phyloP scores from a whole-genome alignment of 768 basidiomycete genomes.

The Leucosporidium yakuticum region DNA sequence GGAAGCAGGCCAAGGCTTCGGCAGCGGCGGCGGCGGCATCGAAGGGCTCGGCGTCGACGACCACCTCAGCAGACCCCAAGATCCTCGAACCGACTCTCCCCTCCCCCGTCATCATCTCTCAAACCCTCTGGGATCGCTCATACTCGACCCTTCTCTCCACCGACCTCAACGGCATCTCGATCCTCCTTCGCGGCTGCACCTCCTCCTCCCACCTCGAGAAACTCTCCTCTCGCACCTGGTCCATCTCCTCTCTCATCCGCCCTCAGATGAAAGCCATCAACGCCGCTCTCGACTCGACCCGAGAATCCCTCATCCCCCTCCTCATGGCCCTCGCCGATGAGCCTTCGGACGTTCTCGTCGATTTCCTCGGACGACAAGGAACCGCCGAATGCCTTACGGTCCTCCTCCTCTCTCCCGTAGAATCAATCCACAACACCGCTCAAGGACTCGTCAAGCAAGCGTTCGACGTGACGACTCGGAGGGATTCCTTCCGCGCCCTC shows the following conservation, averaged over 20 bases:
- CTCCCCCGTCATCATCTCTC: constrained; percentile 45
- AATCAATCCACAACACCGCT: constrained; percentile 64
- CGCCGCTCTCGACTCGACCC: constrained; percentile 53
- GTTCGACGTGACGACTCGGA: constrained; percentile 80
- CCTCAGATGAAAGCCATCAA: constrained; percentile 56
- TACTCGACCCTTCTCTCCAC: constrained; percentile 57
- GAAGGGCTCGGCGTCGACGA: background rate
- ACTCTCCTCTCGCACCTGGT: constrained; percentile 47
- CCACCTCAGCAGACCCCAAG: constrained; percentile 3
- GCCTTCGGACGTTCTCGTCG: constrained; percentile 42
- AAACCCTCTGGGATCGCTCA: constrained; percentile 62
- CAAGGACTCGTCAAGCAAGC: constrained; percentile 76
- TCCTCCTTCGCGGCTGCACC: constrained; percentile 57
- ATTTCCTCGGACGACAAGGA: constrained; percentile 45
- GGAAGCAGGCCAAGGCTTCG: constrained; percentile 14
- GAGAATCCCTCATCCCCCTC: constrained; percentile 66
- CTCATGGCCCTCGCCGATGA: constrained; percentile 47
- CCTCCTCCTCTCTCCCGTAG: constrained; percentile 76
- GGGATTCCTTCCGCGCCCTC: constrained; percentile 77
- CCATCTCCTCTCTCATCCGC: constrained; percentile 34
- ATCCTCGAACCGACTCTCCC: constrained; percentile 32
- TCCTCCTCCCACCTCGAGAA: constrained; percentile 62
- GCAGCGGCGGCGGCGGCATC: constrained; percentile 5
- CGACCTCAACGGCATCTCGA: constrained; percentile 57
- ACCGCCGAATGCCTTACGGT: constrained; percentile 58